Base-by-base conservation (phyloP, 1,284 basidiomycete species). In the Ceratobasidium sp. region DNA sequence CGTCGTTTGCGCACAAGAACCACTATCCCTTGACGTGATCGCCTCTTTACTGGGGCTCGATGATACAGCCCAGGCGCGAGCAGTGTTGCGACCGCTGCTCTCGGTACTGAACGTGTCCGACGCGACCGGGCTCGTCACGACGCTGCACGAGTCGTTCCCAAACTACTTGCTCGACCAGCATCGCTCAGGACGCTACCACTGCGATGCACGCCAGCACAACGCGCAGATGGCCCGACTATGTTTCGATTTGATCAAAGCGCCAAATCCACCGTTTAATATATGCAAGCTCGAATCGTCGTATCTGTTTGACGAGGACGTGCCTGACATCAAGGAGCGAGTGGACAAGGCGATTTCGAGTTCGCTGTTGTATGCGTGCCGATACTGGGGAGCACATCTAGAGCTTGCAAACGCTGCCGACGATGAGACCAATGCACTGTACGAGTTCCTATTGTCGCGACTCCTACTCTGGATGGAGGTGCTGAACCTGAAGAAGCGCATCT, bases 391-490 rank as follows among this genome's bases (percentile, higher is more conserved):
- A 5, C 71, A 75, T 18, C 35, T 75, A 10, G 44, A n/a, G 18
- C 27, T 20, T 16, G 48, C 50, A 23, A 1, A 41, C 1, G 20
- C 2, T 4, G 54, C 48, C 1, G 10, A 30, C 10, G 1, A 55
- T 35, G 30, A 65, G 1, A 3, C 55, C 8, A 12, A 38, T 14
- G 46, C 18, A 18, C 48, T 75, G 1, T 38, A 41, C 16, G 62
- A 65, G 3, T 55, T 75, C 7, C 20, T 75, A 12, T 75, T 48
- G 0, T 12, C 27, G 46, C 60, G 71, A 44, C 50, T 75, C 2
- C 33, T 75, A 5, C 50, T 75, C 8, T 75, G 71, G 71, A 64
- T 64, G 50, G 71, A 75, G 27, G 59, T 75, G 1, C 18, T 75
- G 38, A 75, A 65, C 71, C 10, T 75, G 35, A 64, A 65, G 33